Evolutionary conservation across 345 rosid species (phyloP), one percentile per base, ranked within the genome.

Genomic region (Ailanthus altissimus): DNA sequence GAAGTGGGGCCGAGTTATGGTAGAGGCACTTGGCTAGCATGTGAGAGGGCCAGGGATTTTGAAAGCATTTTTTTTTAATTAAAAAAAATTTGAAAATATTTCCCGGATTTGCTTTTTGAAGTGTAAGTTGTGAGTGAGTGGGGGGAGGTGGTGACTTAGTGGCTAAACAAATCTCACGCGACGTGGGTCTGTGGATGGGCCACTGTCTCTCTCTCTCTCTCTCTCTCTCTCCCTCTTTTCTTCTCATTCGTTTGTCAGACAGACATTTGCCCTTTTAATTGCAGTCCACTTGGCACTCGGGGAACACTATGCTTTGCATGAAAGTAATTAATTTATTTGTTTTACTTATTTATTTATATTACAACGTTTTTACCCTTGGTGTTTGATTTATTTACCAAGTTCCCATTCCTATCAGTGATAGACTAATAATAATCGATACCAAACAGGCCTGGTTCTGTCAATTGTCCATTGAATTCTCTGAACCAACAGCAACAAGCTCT

Each of bases 1-100:
- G 79, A 58, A 53, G 79, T 78, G 77, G 81, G 78, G 25, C 63
- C 82, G 6, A 8, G 14, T 26, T 36, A 72, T 6, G n/a, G 50
- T 26, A 45, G 32, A 32, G 42, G 75, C 78, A 78, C 77, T 78
- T 79, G 87, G 73, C 56, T 14, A n/a, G 67, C 88, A 85, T 80
- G 88, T 83, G 90, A 81, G 81, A 4, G 79, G 72, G 73, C 67
- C 60, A 53, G 68, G 4, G 61, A 18, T 63, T 63, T 36, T 18
- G 0, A 1, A 18, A 38, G 7, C 7, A 32, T 32, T 32, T 32
- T 32, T 32, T 32, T 32, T 1, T 32, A 32, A 32, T 32, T 32
- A 1, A n/a, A n/a, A n/a, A n/a, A n/a, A n/a, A 32, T 56, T 64
- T 54, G 12, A 11, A 1, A 45, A 42, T 21, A 25, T n/a, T 46